Conservation (phyloP, 2,329 filamentous ascomycete genomes). For the Monosporascus sp. region DNA sequence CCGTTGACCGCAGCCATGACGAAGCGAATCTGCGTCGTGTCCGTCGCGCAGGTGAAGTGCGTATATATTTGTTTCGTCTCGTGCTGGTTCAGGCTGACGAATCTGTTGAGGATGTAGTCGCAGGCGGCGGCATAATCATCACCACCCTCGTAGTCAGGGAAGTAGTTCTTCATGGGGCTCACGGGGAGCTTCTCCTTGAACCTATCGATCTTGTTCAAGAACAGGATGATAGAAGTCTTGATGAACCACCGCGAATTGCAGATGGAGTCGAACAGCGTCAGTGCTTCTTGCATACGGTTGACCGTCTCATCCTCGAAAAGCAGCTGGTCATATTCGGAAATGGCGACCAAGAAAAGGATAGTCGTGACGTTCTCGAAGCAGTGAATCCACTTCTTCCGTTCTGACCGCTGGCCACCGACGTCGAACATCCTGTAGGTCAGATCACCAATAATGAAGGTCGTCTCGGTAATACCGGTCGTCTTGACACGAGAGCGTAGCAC, state of each 20-base stretch:
- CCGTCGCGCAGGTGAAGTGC: constrained; percentile 97
- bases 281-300: constrained; percentile 88
- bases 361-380: constrained; percentile 98
- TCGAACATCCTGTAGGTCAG: constrained; percentile 97
- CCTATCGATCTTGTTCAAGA: constrained; percentile 83
- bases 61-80: constrained; percentile 99
- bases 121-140: constrained; percentile 94
- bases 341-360: constrained; percentile 93
- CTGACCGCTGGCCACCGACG: constrained; percentile 89
- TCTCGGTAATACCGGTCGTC: constrained; percentile 96
- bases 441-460: constrained; percentile 90
- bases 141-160: constrained; percentile 88
- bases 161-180: constrained; percentile 84
- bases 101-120: constrained; percentile 98
- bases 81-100: constrained; percentile 96
- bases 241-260: constrained; percentile 89
- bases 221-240: constrained; percentile 82
- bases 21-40: constrained; percentile 98
- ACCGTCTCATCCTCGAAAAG: constrained; percentile 95
- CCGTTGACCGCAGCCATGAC: constrained; percentile 99
- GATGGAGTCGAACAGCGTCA: constrained; percentile 82
- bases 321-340: constrained; percentile 94
- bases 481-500: constrained; percentile 94
- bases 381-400: constrained; percentile 99
- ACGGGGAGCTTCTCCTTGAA: constrained; percentile 81